Evolutionary conservation across 2,329 filamentous ascomycete genomes (phyloP), one percentile per base, ranked within the genome.

Genomic region (Colletotrichum falcatum): DNA sequence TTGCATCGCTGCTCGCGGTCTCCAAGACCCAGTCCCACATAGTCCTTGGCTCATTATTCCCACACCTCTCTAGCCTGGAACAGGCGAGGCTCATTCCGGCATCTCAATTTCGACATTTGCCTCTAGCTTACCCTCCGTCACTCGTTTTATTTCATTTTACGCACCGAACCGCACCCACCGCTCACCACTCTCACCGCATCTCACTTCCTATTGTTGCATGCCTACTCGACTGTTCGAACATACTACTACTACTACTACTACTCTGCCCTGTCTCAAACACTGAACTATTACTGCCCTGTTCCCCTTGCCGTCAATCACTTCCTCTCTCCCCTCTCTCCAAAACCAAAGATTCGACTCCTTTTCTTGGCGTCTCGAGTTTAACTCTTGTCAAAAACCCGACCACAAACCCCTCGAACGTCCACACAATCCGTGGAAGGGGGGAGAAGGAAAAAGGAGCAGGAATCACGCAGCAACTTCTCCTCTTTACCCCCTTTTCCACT

Each of bases 331-430:
- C 35, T 46, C 20, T 14, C 67, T 62, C 53, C 59, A 28, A 62
- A 63, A 68, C 65, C 53, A 23, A 59, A 68, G 46, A 62, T 42
- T 65, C 54, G 49, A 56, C 60, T 61, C 46, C 69, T 62, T 71
- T 59, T 56, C 65, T 70, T 70, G 69, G 69, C 69, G 61, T 61
- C 55, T 42, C 48, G 23, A 51, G 59, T 70, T 70, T 55, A 54
- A 61, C 39, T 61, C 6, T 14, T 46, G 16, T 42, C 60, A 54
- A 62, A 62, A 54, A 62, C 60, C 60, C 23, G 23, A 39, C 46
- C 23, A 42, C 23, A 30, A 28, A 2, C 20, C 39, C 23, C 51
- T n/a, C 49, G 33, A 58, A 33, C 58, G 28, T 60, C 20, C 35
- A 42, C 54, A 65, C 53, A 33, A 54, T 39, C 61, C 54, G 66